Evolutionary conservation across 352 stramenopile genomes (phyloP).

Genomic region (Paralagenidium karlingii): DNA sequence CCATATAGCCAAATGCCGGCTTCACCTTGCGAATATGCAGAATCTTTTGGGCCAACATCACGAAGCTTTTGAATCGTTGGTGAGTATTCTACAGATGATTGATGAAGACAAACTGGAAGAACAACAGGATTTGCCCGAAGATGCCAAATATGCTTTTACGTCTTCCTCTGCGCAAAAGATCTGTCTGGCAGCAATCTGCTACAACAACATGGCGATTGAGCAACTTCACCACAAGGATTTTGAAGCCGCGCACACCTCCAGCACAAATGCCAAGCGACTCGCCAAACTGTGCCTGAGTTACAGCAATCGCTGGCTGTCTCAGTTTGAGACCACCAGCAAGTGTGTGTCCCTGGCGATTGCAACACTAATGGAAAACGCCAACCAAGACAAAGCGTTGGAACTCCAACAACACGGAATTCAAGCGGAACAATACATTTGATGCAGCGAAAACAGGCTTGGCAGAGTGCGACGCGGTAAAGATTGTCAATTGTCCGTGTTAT

Average conservation of each 20-base stretch:
- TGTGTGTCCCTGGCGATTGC: slow-evolving; percentile 48
- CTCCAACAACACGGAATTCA: too few relatives aligned
- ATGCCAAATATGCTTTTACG: too few relatives aligned
- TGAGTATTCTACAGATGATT: slow-evolving; percentile 80
- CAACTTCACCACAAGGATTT: slow-evolving; percentile 78
- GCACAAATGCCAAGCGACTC: slow-evolving; percentile 79
- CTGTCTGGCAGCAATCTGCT: slow-evolving; percentile 80
- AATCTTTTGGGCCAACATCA: slow-evolving; percentile 64
- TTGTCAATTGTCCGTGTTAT: too few relatives aligned
- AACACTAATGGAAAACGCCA: slow-evolving; percentile 51
- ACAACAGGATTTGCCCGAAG: slow-evolving; percentile 13
- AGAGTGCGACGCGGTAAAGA: too few relatives aligned
- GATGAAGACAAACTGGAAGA: slow-evolving; percentile 77
- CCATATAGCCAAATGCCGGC: slow-evolving; percentile 82
- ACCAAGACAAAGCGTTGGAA: slow-evolving; percentile 8
- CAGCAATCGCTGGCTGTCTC: slow-evolving; percentile 81
- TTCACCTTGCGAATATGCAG: slow-evolving; percentile 74
- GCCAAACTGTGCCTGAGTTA: slow-evolving; percentile 86
- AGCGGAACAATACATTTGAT: too few relatives aligned
- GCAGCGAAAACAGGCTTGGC: too few relatives aligned
- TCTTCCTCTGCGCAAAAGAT: slow-evolving; percentile 86
- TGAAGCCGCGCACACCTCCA: slow-evolving; percentile 56
- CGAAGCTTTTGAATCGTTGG: slow-evolving; percentile 67
- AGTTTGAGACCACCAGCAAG: slow-evolving; percentile 83
- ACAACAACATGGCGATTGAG: slow-evolving; percentile 89